Conservation (phyloP, 345 rosid genomes). For the Turnera subulata region DNA sequence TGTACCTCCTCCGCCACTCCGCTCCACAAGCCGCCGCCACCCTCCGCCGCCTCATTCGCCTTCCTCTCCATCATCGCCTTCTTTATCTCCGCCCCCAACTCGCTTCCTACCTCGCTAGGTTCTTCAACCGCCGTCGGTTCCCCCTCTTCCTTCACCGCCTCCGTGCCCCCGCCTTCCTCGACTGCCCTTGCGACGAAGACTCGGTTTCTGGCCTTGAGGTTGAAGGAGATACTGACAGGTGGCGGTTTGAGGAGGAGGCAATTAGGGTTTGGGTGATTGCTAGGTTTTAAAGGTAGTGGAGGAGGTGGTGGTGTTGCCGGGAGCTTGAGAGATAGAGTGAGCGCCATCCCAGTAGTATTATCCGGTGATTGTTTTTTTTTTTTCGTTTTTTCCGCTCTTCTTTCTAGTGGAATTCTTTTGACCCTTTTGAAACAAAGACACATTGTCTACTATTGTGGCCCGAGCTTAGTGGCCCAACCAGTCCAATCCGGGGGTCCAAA, state of each 20-base stretch:
- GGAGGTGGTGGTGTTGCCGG: neutral
- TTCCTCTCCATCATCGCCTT: slow-evolving; percentile 67
- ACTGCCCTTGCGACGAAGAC: slow-evolving; percentile 28
- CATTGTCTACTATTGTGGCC: too few relatives aligned
- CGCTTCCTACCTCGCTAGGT: slow-evolving; percentile 35
- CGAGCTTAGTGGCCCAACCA: too few relatives aligned
- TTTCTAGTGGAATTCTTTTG: too few relatives aligned
- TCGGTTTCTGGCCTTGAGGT: slow-evolving; percentile 3
- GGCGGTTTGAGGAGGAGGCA: too few relatives aligned
- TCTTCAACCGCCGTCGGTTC: slow-evolving; percentile 16
- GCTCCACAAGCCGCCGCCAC: slow-evolving; percentile 28
- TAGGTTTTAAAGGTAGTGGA: too few relatives aligned
- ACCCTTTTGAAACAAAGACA: too few relatives aligned
- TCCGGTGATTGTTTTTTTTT: too few relatives aligned
- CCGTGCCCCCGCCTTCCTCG: slow-evolving; percentile 43
- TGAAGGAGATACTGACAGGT: neutral
- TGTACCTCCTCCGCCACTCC: slow-evolving; percentile 83
- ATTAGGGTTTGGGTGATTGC: too few relatives aligned
- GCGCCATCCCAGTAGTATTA: too few relatives aligned
- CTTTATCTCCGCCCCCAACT: slow-evolving; percentile 70
- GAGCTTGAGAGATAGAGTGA: too few relatives aligned
- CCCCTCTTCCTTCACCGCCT: slow-evolving; percentile 19
- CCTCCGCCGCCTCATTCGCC: slow-evolving; percentile 33
- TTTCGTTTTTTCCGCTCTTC: too few relatives aligned
- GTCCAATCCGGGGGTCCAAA: too few relatives aligned